Percentiles rank a stretch among this genome's conserved stretches.
Conservation (phyloP, 2,329 filamentous ascomycete genomes). For the Ceratocystis variospora region DNA sequence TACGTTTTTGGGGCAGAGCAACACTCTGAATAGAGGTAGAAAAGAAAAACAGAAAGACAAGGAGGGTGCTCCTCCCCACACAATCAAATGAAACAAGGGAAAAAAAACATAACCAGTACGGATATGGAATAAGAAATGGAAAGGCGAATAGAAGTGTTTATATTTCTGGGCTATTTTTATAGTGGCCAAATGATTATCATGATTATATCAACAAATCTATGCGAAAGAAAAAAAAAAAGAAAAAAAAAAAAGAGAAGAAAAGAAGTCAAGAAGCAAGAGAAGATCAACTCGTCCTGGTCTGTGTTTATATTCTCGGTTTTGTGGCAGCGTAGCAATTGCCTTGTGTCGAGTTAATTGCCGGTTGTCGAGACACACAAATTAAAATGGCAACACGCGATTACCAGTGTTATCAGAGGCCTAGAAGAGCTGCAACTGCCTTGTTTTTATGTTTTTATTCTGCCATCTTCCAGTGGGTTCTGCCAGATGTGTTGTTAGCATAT, state of each 20-base stretch:
- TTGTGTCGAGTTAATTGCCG: background rate
- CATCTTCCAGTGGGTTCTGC: background rate
- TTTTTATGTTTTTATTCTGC: background rate
- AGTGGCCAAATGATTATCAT: no score
- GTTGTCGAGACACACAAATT: no score
- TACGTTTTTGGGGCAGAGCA: slow-evolving; percentile 2
- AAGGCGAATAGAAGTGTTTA: background rate
- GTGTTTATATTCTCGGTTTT: background rate
- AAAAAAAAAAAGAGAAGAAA: background rate
- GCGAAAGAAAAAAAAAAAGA: background rate
- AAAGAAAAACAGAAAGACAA: background rate
- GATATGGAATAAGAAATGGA: background rate
- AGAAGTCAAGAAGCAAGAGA: background rate
- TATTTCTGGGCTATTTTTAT: no score
- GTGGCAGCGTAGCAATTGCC: background rate
- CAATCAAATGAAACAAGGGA: background rate
- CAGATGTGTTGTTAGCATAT: no score
- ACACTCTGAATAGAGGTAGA: background rate
- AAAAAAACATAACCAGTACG: background rate
- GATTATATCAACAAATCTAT: no score
- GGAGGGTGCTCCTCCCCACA: no score
- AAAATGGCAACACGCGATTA: background rate
- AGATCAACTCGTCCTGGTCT: background rate
- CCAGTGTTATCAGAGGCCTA: background rate
- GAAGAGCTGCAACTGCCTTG: background rate